Evolutionary conservation across 441 rosid genomes (phyloP).

Genomic region (Croton laevigatus): DNA sequence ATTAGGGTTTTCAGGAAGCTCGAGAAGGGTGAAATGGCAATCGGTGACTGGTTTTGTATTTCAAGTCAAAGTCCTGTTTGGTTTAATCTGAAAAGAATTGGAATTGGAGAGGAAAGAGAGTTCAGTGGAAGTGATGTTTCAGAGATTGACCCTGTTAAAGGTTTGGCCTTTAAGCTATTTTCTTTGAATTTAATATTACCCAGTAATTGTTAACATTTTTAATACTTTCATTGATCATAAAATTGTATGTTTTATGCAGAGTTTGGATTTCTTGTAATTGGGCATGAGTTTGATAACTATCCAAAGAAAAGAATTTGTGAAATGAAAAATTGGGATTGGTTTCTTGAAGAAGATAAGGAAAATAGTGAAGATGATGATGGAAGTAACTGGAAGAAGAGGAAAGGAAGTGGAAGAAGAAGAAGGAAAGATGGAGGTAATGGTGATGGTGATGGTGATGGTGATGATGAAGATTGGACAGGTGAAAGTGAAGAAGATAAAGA

Average conservation of each 20-base stretch:
- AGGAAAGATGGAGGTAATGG: constrained; percentile 34
- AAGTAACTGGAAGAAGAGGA: constrained; percentile 24
- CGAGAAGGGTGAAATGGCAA: constrained; percentile 45
- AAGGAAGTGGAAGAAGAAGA: constrained; percentile 30
- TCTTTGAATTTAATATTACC: neutral
- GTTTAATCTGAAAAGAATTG: constrained; percentile 44
- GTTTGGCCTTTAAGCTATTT: constrained; percentile 22
- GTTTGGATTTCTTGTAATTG: constrained; percentile 75
- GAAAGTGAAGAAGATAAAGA: constrained; percentile 57
- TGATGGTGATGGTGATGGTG: constrained; percentile 27
- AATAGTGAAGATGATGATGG: constrained; percentile 33
- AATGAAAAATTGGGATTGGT: constrained; percentile 71
- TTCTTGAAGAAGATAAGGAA: constrained; percentile 45
- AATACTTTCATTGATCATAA: neutral
- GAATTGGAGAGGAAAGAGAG: constrained; percentile 21
- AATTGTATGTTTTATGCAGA: constrained; percentile 41
- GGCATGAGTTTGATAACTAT: constrained; percentile 65
- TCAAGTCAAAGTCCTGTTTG: constrained; percentile 52
- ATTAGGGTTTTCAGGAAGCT: constrained; percentile 42
- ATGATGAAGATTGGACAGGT: constrained; percentile 55
- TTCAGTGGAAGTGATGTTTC: constrained; percentile 34
- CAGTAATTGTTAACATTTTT: neutral
- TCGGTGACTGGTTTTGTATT: constrained; percentile 57
- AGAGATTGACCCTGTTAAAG: constrained; percentile 55
- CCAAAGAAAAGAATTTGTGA: constrained; percentile 42